Percentiles rank a stretch among this genome's conserved stretches.
phyloP scores from a whole-genome alignment of 2,329 filamentous ascomycete species.

The Phoma sp. region DNA sequence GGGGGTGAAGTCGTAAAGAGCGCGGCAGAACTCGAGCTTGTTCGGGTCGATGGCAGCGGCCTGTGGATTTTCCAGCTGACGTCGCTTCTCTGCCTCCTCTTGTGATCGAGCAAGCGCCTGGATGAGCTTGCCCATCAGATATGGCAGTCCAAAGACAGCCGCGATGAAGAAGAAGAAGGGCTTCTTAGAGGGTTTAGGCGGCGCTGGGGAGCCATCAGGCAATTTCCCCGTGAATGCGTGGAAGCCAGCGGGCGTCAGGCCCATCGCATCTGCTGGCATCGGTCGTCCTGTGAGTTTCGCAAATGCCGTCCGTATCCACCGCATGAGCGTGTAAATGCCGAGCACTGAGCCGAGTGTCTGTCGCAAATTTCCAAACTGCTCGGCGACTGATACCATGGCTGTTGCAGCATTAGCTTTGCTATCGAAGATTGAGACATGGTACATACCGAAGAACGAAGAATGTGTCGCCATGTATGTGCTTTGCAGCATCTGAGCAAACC shows the following conservation, averaged over 20 bases:
- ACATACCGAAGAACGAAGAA: conserved; percentile 94
- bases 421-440: too few relatives aligned
- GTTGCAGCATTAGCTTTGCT: conserved; percentile 20
- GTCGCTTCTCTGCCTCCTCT: conserved; percentile 77
- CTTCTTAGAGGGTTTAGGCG: conserved; percentile 83
- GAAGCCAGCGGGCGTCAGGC: conserved; percentile 89
- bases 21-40: conserved; percentile 95
- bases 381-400: conserved; percentile 97
- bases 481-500: conserved; percentile 98
- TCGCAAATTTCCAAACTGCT: conserved; percentile 92
- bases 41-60: conserved; percentile 74
- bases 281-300: conserved; percentile 93
- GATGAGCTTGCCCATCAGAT: conserved; percentile 96
- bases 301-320: conserved; percentile 90
- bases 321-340: conserved; percentile 93
- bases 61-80: conserved; percentile 58
- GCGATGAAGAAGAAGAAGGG: conserved; percentile 95
- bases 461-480: conserved; percentile 99
- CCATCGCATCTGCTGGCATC: conserved; percentile 81
- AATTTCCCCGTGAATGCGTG: conserved; percentile 80
- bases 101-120: conserved; percentile 80
- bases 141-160: conserved; percentile 93
- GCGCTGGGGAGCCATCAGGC: conserved; percentile 69
- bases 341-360: conserved; percentile 92
- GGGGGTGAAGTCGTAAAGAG: conserved; percentile 91